phyloP scores from a whole-genome alignment of 2,329 filamentous ascomycete species.

The Penicillium olsonii region DNA sequence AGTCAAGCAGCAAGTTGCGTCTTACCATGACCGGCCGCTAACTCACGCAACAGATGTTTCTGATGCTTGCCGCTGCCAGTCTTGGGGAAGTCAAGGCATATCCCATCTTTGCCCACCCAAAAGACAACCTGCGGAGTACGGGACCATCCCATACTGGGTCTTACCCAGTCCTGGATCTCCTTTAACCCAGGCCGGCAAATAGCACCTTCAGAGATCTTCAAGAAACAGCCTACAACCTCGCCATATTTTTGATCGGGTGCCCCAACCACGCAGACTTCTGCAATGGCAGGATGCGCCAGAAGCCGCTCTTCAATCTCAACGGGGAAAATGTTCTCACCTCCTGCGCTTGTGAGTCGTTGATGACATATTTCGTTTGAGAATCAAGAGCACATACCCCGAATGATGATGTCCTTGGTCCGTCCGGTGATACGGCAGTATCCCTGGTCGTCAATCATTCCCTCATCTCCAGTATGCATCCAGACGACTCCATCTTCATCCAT shows the following conservation, averaged over 20 bases:
- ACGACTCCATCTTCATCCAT: conserved; percentile 56
- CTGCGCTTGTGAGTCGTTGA: conserved; percentile 31
- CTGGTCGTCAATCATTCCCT: conserved; percentile 51
- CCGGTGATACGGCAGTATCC: conserved; percentile 73
- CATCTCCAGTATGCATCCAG: conserved; percentile 65
- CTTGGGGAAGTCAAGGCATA: conserved; percentile 56
- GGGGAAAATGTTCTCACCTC: conserved; percentile 69
- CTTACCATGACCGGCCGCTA: conserved; percentile 42
- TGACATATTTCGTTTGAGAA: no score
- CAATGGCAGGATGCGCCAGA: conserved; percentile 59
- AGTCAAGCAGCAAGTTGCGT: background rate
- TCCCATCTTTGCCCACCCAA: conserved; percentile 65
- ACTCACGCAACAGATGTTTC: conserved; percentile 56
- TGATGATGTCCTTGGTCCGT: conserved; percentile 75
- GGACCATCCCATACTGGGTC: conserved; percentile 54
- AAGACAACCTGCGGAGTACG: conserved; percentile 70
- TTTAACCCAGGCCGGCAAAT: conserved; percentile 43
- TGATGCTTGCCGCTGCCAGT: conserved; percentile 69
- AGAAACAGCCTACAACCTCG: conserved; percentile 59
- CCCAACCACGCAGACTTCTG: conserved; percentile 65
- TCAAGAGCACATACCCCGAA: conserved; percentile 52
- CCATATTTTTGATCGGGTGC: conserved; percentile 54
- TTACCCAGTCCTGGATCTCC: conserved; percentile 57
- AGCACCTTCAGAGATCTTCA: conserved; percentile 29
- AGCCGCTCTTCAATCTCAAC: conserved; percentile 71